Base-by-base conservation (phyloP, 2,329 filamentous ascomycete genomes). In the Plectosphaerella plurivora region DNA sequence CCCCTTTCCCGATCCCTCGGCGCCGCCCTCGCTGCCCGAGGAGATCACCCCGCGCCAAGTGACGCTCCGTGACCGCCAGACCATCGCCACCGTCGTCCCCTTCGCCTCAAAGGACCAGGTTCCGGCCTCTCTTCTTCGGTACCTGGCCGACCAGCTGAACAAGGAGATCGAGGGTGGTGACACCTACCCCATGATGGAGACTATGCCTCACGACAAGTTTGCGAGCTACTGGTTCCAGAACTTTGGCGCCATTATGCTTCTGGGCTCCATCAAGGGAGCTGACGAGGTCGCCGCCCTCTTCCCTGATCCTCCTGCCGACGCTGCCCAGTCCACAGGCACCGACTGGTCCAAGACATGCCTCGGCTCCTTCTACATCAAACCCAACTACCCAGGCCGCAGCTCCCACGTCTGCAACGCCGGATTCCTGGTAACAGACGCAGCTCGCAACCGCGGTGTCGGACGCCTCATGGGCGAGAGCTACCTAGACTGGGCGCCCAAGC, bases 331-430 rank as follows among this genome's bases (percentile, higher is more conserved):
- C 16, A 11, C 15, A 8, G 18, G 42, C 42, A 45, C 44, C 60
- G 88, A 93, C 69, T 96, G 91, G 91, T 81, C 84, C 58, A 86
- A 85, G 63, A 79, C 88, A 62, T 96, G 91, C 62, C 74, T 96
- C 44, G 91, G 91, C 53, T 95, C 89, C 72, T 96, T 96, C 72
- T 95, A 94, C 72, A 89, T 96, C 77, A 92, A 94, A 73, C 91
- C 91, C 47, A 96, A 96, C 70, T 96, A 96, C 68, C 91, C 91
- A 0, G 91, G 91, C 47, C 82, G 91, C 53, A 94, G 89, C 72
- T 94, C 88, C 69, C 91, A 96, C 74, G 83, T 96, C 49, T 96
- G 90, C 75, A 97, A 95, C 65, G 92, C 83, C 53, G 87, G 86
- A 33, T 90, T 91, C 64, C 75, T 91, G 50, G 87, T 90, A 54